Conservation (phyloP, 208 protist species). For the Leishmania lainsoni region DNA sequence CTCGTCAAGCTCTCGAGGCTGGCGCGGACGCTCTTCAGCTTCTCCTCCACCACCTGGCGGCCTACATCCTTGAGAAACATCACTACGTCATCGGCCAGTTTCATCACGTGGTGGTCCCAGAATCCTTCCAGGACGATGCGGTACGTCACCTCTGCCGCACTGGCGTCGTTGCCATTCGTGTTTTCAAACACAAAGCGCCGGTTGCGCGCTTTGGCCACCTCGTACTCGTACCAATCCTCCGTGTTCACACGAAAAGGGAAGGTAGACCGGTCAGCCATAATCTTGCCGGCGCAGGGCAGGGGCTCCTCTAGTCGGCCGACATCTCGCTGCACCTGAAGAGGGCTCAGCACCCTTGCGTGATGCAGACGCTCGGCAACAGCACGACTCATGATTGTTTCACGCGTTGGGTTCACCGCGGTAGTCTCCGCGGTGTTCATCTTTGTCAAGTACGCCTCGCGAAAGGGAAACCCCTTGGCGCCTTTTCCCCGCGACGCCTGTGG, state of each 20-base stretch:
- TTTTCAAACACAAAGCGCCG: constrained; percentile 88
- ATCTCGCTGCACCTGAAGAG: constrained; percentile 79
- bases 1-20: constrained; percentile 40
- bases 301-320: constrained; percentile 71
- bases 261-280: constrained; percentile 45
- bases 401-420: neutral
- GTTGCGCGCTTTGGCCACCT: constrained; percentile 86
- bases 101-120: constrained; percentile 90
- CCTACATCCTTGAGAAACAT: constrained; percentile 89
- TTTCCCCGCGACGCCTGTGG: constrained; percentile 48
- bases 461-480: constrained; percentile 78
- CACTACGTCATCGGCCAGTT: constrained; percentile 85
- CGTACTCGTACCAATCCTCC: constrained; percentile 93
- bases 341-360: constrained; percentile 52
- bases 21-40: constrained; percentile 64
- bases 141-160: constrained; percentile 83
- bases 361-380: constrained; percentile 57
- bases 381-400: constrained; percentile 74
- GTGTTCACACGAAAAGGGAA: constrained; percentile 89
- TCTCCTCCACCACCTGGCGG: constrained; percentile 75
- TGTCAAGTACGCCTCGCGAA: constrained; percentile 84
- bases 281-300: constrained; percentile 70
- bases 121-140: constrained; percentile 82
- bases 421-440: constrained; percentile 61
- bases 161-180: constrained; percentile 45